Base-by-base conservation (phyloP, 495 filamentous ascomycete genomes). In the Pyrenula aspistea region DNA sequence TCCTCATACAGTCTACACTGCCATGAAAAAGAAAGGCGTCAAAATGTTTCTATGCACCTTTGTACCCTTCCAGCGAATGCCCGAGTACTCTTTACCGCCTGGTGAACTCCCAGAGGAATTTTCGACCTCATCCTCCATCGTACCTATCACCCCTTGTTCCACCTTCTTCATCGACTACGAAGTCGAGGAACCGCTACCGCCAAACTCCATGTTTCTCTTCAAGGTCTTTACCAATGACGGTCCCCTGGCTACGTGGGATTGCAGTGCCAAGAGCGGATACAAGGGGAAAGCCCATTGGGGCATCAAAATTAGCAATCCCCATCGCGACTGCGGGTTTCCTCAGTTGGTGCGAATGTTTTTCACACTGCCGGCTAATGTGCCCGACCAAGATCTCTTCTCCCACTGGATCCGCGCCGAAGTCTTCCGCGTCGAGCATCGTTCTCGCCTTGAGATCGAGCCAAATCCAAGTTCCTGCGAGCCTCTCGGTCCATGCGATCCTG, bases 161-260 rank as follows among this genome's bases (percentile, higher is more conserved):
- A 67, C 71, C 50, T 73, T 75, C 60, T 75, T 71, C 71, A 24
- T 75, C 22, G 55, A 52, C 25, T 75, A 75, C 58, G 53, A 36
- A 20, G 65, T 73, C 56, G 55, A 60, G 1, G 66, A 64, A 10
- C 68, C 71, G 1, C 56, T 67, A 42, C 66, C 67, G 0, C 63
- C 63, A 1, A 60, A 62, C 11, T 55, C 61, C n/a, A 60, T 67
- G 49, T 73, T 66, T 52, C 67, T 71, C 57, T 73, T 74, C 63
- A 76, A 75, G 61, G 62, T 75, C 47, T 69, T 66, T 60, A 58
- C 69, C 61, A 66, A 72, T 51, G 63, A 56, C 10, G 58, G 53
- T 19, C 50, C 57, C 49, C 59, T 76, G 23, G 66, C 67, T 10
- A 73, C 60, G 55, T 76, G 73, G 73, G 65, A 67, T 3, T 67